Percentiles rank a stretch among this genome's conserved stretches.
phyloP scores from a whole-genome alignment of 768 basidiomycete genomes.

The Mycena rebaudengoi region DNA sequence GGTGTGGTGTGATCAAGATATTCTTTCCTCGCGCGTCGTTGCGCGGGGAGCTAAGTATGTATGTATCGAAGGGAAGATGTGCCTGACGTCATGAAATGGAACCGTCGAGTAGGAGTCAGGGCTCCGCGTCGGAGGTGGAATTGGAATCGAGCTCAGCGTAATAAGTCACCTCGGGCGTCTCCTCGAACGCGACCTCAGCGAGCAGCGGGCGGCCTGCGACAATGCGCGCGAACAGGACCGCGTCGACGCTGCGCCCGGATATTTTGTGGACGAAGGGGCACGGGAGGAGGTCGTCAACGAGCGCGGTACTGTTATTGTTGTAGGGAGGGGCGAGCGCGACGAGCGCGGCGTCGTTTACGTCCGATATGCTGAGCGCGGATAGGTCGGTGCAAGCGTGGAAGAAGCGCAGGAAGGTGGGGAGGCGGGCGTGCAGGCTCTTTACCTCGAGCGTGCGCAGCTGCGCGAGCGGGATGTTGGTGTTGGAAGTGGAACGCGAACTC shows the following conservation, averaged over 20 bases:
- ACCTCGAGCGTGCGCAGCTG: slow-evolving; percentile 41
- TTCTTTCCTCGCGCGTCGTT: not conserved
- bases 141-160: not conserved
- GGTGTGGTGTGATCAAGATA: not conserved
- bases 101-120: too few species aligned
- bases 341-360: slow-evolving; percentile 35
- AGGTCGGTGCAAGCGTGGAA: slow-evolving; percentile 37
- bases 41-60: too few species aligned
- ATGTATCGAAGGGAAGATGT: not conserved
- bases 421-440: slow-evolving; percentile 34
- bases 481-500: not conserved
- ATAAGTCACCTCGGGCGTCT: not conserved
- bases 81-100: not conserved
- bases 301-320: too few species aligned
- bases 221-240: not conserved
- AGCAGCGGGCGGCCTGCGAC: not conserved
- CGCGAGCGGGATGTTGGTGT: slow-evolving; percentile 32
- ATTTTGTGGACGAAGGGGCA: not conserved
- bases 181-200: not conserved
- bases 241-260: not conserved
- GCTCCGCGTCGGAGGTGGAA: too few species aligned
- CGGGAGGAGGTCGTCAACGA: not conserved
- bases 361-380: slow-evolving; percentile 30
- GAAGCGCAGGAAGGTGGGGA: slow-evolving; percentile 32
- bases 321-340: slow-evolving; percentile 11